These are phyloP conservation scores for Otatea glauca DNA, from an alignment of 176 grass and related monocot genomes.

Conservation along the genomic window DNA sequence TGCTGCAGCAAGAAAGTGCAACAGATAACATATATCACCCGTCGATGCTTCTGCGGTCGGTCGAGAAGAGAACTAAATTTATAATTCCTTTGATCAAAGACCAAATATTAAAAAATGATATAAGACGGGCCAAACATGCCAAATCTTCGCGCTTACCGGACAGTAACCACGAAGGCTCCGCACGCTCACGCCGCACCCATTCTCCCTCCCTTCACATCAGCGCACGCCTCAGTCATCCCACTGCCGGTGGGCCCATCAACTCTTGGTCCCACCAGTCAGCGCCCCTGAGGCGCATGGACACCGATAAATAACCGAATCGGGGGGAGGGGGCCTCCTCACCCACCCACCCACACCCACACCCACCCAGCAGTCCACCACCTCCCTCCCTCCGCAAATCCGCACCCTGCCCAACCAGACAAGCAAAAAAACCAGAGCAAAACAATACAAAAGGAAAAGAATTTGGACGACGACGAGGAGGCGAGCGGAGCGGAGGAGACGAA, in stretches of 20 bases:
- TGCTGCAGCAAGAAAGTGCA: no score
- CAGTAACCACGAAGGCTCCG: neutral
- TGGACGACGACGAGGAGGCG: neutral
- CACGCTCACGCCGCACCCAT: no score
- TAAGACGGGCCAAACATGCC: no score
- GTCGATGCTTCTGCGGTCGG: no score
- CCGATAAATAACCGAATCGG: slow-evolving; percentile 53
- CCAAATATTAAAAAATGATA: no score
- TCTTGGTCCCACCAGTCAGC: neutral
- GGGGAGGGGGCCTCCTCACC: neutral
- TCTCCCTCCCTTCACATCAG: neutral
- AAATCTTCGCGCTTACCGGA: neutral
- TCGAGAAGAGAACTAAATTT: no score
- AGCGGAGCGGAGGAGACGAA: neutral
- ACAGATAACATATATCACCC: no score
- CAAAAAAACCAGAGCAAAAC: neutral
- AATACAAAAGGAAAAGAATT: neutral
- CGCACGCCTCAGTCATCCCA: neutral
- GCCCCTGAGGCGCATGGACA: neutral
- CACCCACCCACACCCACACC: neutral
- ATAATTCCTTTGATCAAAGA: no score
- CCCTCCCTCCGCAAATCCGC: slow-evolving; percentile 7
- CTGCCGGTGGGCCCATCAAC: neutral
- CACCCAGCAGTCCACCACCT: slow-evolving; percentile 40
- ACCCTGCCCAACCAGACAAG: slow-evolving; percentile 5